Percentiles rank a stretch among this genome's conserved stretches.
Evolutionary conservation across 164 flowering plant species (phyloP).

Genomic region (Sextonia rubra): DNA sequence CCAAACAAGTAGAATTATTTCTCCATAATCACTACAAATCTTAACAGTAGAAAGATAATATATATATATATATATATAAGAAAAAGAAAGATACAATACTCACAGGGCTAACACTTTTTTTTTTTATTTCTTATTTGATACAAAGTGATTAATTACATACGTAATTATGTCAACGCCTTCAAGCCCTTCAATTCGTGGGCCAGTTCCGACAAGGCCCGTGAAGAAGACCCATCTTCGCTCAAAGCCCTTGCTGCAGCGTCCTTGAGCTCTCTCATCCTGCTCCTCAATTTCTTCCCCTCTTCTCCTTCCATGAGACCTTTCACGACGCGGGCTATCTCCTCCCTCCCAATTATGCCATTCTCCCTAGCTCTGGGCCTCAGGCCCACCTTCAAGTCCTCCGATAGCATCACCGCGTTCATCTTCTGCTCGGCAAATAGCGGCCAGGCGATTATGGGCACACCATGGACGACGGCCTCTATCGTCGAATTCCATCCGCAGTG

Average conservation of each 20-base stretch:
- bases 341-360: slow-evolving; percentile 22
- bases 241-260: slow-evolving; percentile 10
- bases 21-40: background rate
- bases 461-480: slow-evolving; percentile 32
- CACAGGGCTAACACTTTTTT: too few species aligned
- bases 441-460: slow-evolving; percentile 44
- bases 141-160: too few species aligned
- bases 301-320: slow-evolving; percentile 29
- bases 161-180: background rate
- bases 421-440: slow-evolving; percentile 45
- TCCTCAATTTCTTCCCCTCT: slow-evolving; percentile 22
- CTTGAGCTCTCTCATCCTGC: slow-evolving; percentile 18
- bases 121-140: too few species aligned
- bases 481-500: slow-evolving; percentile 52
- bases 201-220: background rate
- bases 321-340: slow-evolving; percentile 23
- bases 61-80: too few species aligned
- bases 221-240: slow-evolving; percentile 22
- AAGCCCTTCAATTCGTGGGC: background rate
- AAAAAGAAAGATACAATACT: too few species aligned
- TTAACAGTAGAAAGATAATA: too few species aligned
- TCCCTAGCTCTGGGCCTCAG: slow-evolving; percentile 15
- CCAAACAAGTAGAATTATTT: background rate
- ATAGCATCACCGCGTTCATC: slow-evolving; percentile 34
- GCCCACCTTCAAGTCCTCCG: slow-evolving; percentile 27